A percentile compares a stretch with the other conserved stretches of the same genome.
phyloP scores from a whole-genome alignment of 2,329 filamentous ascomycete species.

The Penicillium sclerotiorum region DNA sequence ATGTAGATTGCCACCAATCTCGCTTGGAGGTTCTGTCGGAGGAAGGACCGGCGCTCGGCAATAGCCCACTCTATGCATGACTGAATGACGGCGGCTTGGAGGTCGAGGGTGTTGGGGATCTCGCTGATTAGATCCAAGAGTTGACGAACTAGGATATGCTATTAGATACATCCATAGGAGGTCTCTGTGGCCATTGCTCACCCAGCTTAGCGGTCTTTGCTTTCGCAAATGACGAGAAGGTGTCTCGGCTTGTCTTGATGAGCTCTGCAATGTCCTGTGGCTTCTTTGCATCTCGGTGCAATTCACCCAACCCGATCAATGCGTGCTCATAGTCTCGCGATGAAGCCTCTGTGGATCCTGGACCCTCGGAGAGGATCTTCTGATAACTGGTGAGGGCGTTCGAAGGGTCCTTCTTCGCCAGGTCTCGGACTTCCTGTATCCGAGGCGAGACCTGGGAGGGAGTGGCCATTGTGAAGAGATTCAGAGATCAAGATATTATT shows the following conservation, averaged over 20 bases:
- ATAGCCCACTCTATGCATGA: conserved; percentile 99
- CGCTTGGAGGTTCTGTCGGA: conserved; percentile 97
- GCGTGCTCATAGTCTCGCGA: conserved; percentile 90
- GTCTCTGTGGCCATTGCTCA: conserved; percentile 51
- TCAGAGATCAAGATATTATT: conserved; percentile 4
- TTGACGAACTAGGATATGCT: conserved; percentile 71
- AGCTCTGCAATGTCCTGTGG: conserved; percentile 84
- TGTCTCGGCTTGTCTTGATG: conserved; percentile 84
- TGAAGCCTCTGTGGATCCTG: conserved; percentile 80
- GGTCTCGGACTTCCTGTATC: conserved; percentile 86
- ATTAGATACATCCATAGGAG: conserved; percentile 4
- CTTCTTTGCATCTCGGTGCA: conserved; percentile 82
- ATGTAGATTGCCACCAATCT: conserved; percentile 93
- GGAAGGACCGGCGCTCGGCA: conserved; percentile 89
- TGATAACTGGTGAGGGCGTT: conserved; percentile 89
- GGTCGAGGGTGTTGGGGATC: conserved; percentile 92
- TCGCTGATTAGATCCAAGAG: conserved; percentile 92
- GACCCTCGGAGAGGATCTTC: conserved; percentile 82
- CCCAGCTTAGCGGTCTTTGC: conserved; percentile 98
- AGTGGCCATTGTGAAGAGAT: conserved; percentile 48
- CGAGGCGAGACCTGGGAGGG: conserved; percentile 59
- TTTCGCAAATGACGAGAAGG: conserved; percentile 95
- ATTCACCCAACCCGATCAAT: conserved; percentile 82
- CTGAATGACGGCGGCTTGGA: conserved; percentile 92
- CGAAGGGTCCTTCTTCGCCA: conserved; percentile 75